Percentiles rank a stretch among this genome's conserved stretches.
Evolutionary conservation across 768 basidiomycete species (phyloP).

Genomic region (Mycena sanguinolenta): DNA sequence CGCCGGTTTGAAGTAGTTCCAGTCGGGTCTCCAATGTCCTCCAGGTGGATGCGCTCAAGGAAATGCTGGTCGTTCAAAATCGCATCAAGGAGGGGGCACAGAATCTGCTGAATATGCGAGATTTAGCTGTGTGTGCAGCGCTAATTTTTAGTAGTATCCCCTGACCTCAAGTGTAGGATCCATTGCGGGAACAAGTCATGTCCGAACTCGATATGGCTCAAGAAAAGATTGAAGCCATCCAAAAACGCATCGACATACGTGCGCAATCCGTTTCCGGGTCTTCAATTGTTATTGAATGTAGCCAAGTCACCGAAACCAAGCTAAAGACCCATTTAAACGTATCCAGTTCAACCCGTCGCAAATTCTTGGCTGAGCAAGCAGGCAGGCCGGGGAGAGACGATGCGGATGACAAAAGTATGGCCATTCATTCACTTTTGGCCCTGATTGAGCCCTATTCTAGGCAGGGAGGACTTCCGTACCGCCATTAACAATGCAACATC

Average conservation of each 20-base stretch:
- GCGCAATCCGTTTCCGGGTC: constrained; percentile 39
- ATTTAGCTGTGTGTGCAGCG: constrained; percentile 34
- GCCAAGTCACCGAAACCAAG: constrained; percentile 11
- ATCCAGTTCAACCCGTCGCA: constrained; percentile 33
- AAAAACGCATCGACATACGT: constrained; percentile 69
- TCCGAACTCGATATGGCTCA: constrained; percentile 83
- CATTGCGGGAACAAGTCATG: constrained; percentile 79
- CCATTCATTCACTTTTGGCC: not conserved
- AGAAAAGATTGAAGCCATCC: constrained; percentile 77
- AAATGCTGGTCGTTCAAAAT: constrained; percentile 79
- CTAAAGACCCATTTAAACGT: constrained; percentile 25
- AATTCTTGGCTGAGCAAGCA: constrained; percentile 31
- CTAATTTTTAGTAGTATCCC: constrained; percentile 18
- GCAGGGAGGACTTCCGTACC: constrained; percentile 79
- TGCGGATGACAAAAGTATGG: constrained; percentile 40
- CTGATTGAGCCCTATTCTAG: constrained; percentile 32
- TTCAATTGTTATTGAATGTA: not conserved
- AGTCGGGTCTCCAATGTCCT: not conserved
- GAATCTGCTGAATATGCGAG: constrained; percentile 80
- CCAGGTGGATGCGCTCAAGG: constrained; percentile 77
- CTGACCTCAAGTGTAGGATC: constrained; percentile 55
- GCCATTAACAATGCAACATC: constrained; percentile 74
- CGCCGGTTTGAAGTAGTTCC: constrained; percentile 12
- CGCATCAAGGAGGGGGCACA: constrained; percentile 94
- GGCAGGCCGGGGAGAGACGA: constrained; percentile 50